Evolutionary conservation across 176 grass and related monocot species (phyloP).

Genomic region (Chloris gayana): DNA sequence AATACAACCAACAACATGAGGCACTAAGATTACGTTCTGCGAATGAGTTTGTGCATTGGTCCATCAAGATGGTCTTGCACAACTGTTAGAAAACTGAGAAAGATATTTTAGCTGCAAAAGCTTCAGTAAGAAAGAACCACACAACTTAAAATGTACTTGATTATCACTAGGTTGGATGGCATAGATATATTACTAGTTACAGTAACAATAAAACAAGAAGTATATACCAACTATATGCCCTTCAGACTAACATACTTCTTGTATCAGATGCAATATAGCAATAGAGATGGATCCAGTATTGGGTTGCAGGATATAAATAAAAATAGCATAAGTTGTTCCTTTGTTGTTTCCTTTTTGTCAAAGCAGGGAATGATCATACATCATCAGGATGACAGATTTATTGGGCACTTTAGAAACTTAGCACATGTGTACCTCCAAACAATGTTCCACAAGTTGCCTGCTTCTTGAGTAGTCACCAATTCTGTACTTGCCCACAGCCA

Average conservation of each 20-base stretch:
- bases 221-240: background rate
- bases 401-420: constrained; percentile 19
- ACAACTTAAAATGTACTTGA: background rate
- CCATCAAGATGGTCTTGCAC: background rate
- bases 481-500: constrained; percentile 91
- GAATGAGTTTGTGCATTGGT: background rate
- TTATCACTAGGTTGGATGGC: background rate
- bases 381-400: constrained; percentile 1
- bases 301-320: constrained; percentile 1
- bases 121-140: background rate
- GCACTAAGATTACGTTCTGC: background rate
- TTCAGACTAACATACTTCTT: background rate
- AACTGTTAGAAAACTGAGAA: background rate
- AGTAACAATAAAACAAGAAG: background rate
- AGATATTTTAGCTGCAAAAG: constrained; percentile 6
- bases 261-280: constrained; percentile 7
- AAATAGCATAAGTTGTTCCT: background rate
- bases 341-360: background rate
- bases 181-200: constrained; percentile 4
- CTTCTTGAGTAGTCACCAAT: constrained; percentile 83
- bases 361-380: background rate
- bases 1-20: background rate
- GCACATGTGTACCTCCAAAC: constrained; percentile 60
- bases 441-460: constrained; percentile 73
- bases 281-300: constrained; percentile 15